Base-by-base conservation (phyloP, 1,284 basidiomycete genomes). In the Marasmius sp. region DNA sequence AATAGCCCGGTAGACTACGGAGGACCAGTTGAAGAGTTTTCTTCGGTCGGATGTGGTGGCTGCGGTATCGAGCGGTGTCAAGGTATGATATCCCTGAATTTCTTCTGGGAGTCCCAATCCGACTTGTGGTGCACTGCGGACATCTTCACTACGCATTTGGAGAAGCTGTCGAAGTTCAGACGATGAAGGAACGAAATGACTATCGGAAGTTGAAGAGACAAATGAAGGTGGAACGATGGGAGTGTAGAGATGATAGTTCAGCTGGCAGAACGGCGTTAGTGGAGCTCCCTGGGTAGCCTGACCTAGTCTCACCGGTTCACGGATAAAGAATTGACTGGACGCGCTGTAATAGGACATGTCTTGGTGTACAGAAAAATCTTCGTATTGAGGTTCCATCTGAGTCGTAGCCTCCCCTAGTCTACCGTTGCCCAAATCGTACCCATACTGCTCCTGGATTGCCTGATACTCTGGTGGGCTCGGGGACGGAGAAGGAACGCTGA, bases 211-310 rank as follows among this genome's bases (percentile, higher is more conserved):
- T 73, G 88, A 69, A 76, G 88, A 69, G 74, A 82, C 70, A 62
- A 88, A 80, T 33, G 79, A 72, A 16, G 83, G 75, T 0, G 87
- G 83, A 45, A 85, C 80, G 27, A 82, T 78, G 8, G 78, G 79
- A 2, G 93, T 91, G 77, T 98, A 98, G 36, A 98, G 84, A 69
- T 98, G 94, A 72, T 98, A 95, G 71, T 97, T 88, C 54, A 97
- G 84, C 89, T 95, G 70, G 10, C 38, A 20, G 18, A 58, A 62
- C 33, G 56, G 49, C n/a, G n/a, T 48, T 14, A 57, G n/a, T 51
- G 47, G 47, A 39, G 59, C n/a, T 37, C 37, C 45, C 18, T 6
- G 60, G 9, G 49, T 49, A 36, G 54, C 50, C 22, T 45, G 57
- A 43, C 47, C 11, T 45, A 37, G 51, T 76, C 88, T 70, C 72